Percentiles rank a stretch among this genome's conserved stretches.
Conservation (phyloP, 2,329 filamentous ascomycete genomes). For the Trichoderma lentiforme region DNA sequence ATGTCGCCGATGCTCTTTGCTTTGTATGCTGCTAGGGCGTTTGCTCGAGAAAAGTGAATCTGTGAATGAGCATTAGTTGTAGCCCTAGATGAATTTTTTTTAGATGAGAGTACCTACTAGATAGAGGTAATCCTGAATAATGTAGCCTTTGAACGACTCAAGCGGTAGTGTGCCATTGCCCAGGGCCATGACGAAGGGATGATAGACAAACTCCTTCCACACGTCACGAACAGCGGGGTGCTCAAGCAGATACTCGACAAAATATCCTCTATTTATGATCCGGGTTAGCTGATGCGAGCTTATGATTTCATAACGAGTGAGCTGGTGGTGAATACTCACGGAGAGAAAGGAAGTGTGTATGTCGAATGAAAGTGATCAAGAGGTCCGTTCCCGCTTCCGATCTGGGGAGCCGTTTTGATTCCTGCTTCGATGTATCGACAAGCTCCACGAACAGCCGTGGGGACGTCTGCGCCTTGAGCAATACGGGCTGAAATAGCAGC, state of each 20-base stretch:
- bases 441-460: conserved; percentile 61
- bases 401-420: conserved; percentile 60
- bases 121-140: conserved; percentile 91
- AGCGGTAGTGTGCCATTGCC: conserved; percentile 71
- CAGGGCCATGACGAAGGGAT: conserved; percentile 76
- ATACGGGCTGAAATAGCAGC: conserved; percentile 75
- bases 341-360: conserved; percentile 64
- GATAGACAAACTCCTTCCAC: conserved; percentile 75
- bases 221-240: conserved; percentile 68
- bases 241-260: conserved; percentile 78
- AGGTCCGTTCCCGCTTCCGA: conserved; percentile 67
- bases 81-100: rapidly evolving
- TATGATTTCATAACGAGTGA: rapidly evolving
- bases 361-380: conserved; percentile 77
- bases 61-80: conserved; percentile 30
- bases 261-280: conserved; percentile 56
- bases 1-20: conserved; percentile 71
- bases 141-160: conserved; percentile 80
- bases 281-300: not conserved
- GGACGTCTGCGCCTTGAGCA: conserved; percentile 54
- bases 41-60: conserved; percentile 85
- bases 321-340: conserved; percentile 39
- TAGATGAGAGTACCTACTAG: conserved; percentile 50
- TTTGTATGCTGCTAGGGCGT: conserved; percentile 83
- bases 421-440: conserved; percentile 69